Percentiles rank a stretch among this genome's conserved stretches.
phyloP scores from a whole-genome alignment of 768 basidiomycete genomes.

The Naganishia vishniacii region DNA sequence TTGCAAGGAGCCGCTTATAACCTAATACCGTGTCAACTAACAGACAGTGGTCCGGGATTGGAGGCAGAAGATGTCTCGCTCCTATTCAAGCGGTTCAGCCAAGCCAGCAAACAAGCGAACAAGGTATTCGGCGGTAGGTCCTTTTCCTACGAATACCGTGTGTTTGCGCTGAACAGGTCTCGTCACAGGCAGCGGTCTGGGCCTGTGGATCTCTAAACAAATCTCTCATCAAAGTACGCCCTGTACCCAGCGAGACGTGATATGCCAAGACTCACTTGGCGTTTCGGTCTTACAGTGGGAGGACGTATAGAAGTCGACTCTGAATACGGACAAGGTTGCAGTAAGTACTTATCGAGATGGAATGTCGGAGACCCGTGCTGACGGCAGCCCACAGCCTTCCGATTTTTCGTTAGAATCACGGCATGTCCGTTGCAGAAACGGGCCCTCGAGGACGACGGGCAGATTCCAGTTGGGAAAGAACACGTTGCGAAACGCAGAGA shows the following conservation, averaged over 20 bases:
- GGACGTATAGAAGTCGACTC: constrained; percentile 49
- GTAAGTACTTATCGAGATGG: too few relatives aligned
- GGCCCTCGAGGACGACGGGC: constrained; percentile 3
- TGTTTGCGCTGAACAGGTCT: constrained; percentile 31
- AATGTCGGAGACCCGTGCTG: too few relatives aligned
- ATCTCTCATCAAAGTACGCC: constrained; percentile 32
- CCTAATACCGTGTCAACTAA: constrained; percentile 1
- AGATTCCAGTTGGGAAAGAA: not conserved
- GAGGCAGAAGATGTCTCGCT: constrained; percentile 48
- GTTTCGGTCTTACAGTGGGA: constrained; percentile 37
- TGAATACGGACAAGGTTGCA: constrained; percentile 47
- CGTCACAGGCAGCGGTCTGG: constrained; percentile 46
- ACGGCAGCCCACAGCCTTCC: constrained; percentile 50
- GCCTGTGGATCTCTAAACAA: constrained; percentile 50
- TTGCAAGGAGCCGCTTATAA: not conserved
- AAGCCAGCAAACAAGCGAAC: constrained; percentile 40
- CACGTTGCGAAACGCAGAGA: constrained; percentile 15
- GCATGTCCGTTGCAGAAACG: constrained; percentile 15
- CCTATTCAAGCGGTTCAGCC: constrained; percentile 51
- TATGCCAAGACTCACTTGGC: not conserved
- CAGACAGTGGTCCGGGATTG: constrained; percentile 51
- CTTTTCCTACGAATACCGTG: too few relatives aligned
- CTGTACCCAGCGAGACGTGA: not conserved
- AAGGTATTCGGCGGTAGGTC: constrained; percentile 40
- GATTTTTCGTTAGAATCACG: constrained; percentile 48